A percentile compares a stretch with the other conserved stretches of the same genome.
These are phyloP conservation scores for Ceratobasidium sp. DNA, from an alignment of 1,284 basidiomycete genomes.

Conservation along the genomic window DNA sequence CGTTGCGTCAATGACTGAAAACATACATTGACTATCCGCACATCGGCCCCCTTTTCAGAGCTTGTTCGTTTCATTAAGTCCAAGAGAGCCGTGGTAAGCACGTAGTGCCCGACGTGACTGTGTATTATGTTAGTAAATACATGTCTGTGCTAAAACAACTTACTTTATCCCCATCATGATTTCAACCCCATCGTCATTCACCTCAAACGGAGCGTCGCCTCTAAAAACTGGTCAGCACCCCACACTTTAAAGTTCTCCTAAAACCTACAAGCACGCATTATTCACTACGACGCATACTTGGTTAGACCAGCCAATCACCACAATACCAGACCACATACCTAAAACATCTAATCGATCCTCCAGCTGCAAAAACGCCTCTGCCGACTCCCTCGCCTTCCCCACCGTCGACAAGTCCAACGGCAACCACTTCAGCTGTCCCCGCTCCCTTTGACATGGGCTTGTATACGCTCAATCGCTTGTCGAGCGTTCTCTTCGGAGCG, in stretches of 20 bases:
- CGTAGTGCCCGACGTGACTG: conserved; percentile 58
- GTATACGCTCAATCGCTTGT: conserved; percentile 51
- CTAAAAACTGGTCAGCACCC: conserved; percentile 39
- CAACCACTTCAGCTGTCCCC: conserved; percentile 56
- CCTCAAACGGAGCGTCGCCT: conserved; percentile 44
- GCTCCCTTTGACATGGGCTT: conserved; percentile 48
- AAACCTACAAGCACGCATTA: conserved; percentile 58
- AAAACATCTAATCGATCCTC: conserved; percentile 63
- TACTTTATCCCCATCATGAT: conserved; percentile 56
- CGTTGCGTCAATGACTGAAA: not conserved
- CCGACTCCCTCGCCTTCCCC: conserved; percentile 55
- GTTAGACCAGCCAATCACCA: not conserved
- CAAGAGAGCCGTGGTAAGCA: conserved; percentile 58
- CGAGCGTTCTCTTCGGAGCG: conserved; percentile 52
- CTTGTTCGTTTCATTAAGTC: conserved; percentile 58
- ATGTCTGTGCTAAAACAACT: conserved; percentile 38
- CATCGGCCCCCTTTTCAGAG: conserved; percentile 54
- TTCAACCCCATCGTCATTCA: conserved; percentile 48
- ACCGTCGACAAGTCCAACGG: conserved; percentile 55
- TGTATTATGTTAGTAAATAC: not conserved
- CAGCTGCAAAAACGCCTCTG: conserved; percentile 54
- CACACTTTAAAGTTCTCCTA: not conserved
- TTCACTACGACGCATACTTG: conserved; percentile 52
- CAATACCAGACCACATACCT: conserved; percentile 50
- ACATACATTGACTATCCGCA: conserved; percentile 59